Evolutionary conservation across 2,329 filamentous ascomycete genomes (phyloP).

Genomic region (Cylindrodendrum hubeiense): DNA sequence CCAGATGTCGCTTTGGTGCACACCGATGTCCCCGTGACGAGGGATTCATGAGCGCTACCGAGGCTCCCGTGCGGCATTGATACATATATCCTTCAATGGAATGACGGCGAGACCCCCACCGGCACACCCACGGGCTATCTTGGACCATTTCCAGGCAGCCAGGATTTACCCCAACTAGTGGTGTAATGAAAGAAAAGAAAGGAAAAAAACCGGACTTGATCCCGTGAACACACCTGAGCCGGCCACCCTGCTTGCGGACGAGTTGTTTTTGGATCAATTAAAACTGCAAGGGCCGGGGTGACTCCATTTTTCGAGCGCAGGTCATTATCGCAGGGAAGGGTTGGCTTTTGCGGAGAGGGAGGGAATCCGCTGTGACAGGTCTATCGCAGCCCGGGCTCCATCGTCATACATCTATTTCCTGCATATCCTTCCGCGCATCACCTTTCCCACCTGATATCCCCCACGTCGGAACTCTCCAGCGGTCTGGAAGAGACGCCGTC

Average conservation of each 20-base stretch:
- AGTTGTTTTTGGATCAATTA: constrained; percentile 11
- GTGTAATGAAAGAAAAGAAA: constrained; percentile 21
- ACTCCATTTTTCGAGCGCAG: constrained; percentile 5
- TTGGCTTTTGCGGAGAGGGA: constrained; percentile 1
- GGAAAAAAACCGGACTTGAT: constrained; percentile 18
- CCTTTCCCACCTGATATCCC: constrained; percentile 3
- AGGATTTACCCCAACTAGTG: constrained; percentile 26
- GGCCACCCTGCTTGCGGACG: neutral
- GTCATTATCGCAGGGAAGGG: constrained; percentile 4
- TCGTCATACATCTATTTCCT: constrained; percentile 11
- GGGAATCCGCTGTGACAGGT: constrained; percentile 9
- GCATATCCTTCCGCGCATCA: constrained; percentile 14
- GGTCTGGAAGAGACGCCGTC: constrained; percentile 1
- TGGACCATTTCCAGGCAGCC: constrained; percentile 19
- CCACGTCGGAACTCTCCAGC: constrained; percentile 23
- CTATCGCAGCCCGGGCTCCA: neutral
- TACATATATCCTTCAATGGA: constrained; percentile 30
- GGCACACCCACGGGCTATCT: constrained; percentile 15
- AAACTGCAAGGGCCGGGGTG: constrained; percentile 16
- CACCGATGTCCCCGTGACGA: constrained; percentile 37
- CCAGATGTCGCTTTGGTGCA: constrained; percentile 36
- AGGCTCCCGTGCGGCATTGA: constrained; percentile 3
- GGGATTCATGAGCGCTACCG: constrained; percentile 18
- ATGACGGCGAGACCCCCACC: constrained; percentile 21
- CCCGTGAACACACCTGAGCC: constrained; percentile 30